Base-by-base conservation (phyloP, 2,329 filamentous ascomycete species). In the Calonectria crousiana region DNA sequence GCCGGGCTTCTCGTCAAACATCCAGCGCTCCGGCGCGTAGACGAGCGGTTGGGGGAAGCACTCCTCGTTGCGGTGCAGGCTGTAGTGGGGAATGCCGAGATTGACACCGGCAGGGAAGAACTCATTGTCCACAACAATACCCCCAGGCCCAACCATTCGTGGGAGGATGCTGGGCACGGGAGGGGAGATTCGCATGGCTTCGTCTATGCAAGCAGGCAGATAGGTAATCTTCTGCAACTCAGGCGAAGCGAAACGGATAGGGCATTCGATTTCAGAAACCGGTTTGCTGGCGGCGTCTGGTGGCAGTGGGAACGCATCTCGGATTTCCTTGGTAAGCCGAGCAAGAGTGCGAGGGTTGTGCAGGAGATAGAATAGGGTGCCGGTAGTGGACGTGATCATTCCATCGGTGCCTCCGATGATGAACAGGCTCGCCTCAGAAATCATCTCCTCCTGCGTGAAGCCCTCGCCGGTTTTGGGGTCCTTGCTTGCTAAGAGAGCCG, bases 271-370 rank as follows among this genome's bases (percentile, higher is more conserved):
- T 34, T 65, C 60, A 2, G 60, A 65, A 14, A 26, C 60, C 2
- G 28, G 41, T 11, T 34, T 65, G 26, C 26, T 34, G 20, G 60
- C 26, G 13, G 60, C 41, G 18, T 49, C 60, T 16, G 60, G 41
- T 4, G 60, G 60, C 10, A 65, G 5, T 2, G 60, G 60, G n/a
- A 65, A 65, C 34, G 60, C 41, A 3, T 65, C 60, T 26, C 60
- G 60, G 32, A 65, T 65, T 34, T 65, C 60, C 13, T 38, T 41
- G 20, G 60, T 65, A 16, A 65, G 60, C 9, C 60, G 60, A 34
- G 60, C 41, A 34, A 65, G 60, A 5, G 60, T 65, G 26, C 60
- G 60, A n/a, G 60, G 60, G 60, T 65, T 65, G 60, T 65, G 60
- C 1, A 65, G 60, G 6, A 65, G 60, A 16, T 65, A 65, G 38